Evolutionary conservation across 495 filamentous ascomycete species (phyloP).

Genomic region (Daldinia loculata): DNA sequence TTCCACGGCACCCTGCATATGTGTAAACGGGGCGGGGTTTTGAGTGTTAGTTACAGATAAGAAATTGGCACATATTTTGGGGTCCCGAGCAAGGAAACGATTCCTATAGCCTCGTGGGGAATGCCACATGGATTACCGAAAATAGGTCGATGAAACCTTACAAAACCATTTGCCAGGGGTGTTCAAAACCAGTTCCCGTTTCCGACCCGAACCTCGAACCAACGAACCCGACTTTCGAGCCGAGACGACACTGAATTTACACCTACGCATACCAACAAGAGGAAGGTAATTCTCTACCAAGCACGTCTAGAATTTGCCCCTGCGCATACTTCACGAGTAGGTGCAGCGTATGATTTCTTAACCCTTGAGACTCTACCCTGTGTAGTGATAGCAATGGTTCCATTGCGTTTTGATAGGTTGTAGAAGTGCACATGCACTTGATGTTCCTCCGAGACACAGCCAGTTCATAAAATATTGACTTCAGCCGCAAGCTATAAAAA

Average conservation of each 20-base stretch:
- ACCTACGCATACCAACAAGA: background rate
- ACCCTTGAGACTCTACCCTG: background rate
- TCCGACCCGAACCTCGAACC: conserved; percentile 16
- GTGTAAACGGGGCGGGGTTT: conserved; percentile 23
- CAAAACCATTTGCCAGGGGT: conserved; percentile 25
- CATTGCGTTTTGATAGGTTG: background rate
- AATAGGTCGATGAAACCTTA: conserved; percentile 28
- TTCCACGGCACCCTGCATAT: conserved; percentile 30
- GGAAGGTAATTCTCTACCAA: background rate
- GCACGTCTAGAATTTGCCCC: background rate
- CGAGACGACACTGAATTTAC: background rate
- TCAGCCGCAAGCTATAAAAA: conserved; percentile 37
- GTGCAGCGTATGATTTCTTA: background rate
- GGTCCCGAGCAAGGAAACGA: conserved; percentile 24
- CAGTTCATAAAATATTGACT: conserved; percentile 1
- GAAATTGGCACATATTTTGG: conserved; percentile 18
- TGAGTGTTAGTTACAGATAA: conserved; percentile 10
- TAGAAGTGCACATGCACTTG: background rate
- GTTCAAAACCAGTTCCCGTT: conserved; percentile 25
- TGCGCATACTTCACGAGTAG: background rate
- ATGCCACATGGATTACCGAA: conserved; percentile 21
- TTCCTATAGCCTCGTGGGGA: conserved; percentile 30
- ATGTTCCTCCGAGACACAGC: background rate
- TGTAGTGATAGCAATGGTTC: background rate
- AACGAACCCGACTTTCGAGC: background rate